Evolutionary conservation across 495 filamentous ascomycete species (phyloP), one percentile per base, ranked within the genome.

Genomic region (Delitschia confertaspora): DNA sequence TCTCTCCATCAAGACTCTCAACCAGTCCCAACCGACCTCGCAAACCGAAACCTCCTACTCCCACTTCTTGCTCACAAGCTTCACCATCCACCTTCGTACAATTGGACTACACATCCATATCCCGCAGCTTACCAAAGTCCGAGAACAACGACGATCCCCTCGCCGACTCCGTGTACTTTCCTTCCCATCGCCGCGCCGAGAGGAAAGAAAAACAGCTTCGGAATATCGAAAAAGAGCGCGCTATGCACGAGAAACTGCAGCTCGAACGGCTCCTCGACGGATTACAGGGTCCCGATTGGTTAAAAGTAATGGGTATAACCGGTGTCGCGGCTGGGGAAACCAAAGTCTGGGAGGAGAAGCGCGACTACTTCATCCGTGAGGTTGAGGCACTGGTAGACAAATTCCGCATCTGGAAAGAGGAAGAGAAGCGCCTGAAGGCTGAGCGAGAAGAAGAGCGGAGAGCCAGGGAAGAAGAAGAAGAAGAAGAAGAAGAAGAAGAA

Each of bases 121-220:
- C 71, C 23, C 51, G 62, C 18, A 61, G 64, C 38, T 45, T 50
- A 60, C 36, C 19, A 26, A 32, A 32, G 17, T 19, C 65, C 19
- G 51, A 61, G 8, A 45, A 63, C 4, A n/a, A 9, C 16, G 25
- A 41, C 27, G 86, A 95, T 55, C 82, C 84, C 0, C 67, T 93
- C 8, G 64, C 72, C 24, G 85, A 93, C 56, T 64, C 67, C 0
- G 57, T 76, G 33, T 93, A 77, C 61, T 73, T 78, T 47, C 70
- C 73, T 1, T 69, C 80, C 0, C 88, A 95, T 58, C 74, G 78
- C 26, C 80, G 80, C 45, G 78, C 83, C 38, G 85, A 93, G 56
- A 71, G 88, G n/a, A 72, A 83, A 55, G 91, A 99, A 64, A 93
- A 89, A 54, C 83, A 88, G 21, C 78, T 93, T 14, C 82, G 91